Conservation (phyloP, 176 grass and related monocot genomes). For the Oryza meyeriana region DNA sequence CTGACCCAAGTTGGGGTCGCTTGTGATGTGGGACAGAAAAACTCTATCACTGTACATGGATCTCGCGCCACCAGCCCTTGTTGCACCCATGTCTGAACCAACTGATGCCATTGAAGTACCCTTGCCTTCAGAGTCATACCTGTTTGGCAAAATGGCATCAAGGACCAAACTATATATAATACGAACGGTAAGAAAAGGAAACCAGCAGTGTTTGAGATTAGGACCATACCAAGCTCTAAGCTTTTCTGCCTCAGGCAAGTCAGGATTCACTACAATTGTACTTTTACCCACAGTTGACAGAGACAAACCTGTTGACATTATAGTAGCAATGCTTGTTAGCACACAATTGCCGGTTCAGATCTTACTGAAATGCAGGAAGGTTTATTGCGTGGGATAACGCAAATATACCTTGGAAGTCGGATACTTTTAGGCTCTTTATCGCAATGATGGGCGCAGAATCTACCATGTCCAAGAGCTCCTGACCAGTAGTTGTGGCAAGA, state of each 20-base stretch:
- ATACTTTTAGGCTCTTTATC: constrained; percentile 80
- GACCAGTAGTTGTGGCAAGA: constrained; percentile 81
- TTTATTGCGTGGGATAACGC: neutral
- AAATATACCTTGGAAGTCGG: constrained; percentile 77
- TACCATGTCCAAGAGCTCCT: constrained; percentile 84
- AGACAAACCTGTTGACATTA: constrained; percentile 62
- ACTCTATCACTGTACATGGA: constrained; percentile 94
- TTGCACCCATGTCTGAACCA: constrained; percentile 54
- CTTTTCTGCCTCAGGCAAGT: constrained; percentile 62
- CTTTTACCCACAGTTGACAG: constrained; percentile 80
- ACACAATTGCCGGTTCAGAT: neutral
- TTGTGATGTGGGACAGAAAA: constrained; percentile 74
- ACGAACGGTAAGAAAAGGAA: neutral
- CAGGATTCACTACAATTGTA: constrained; percentile 61
- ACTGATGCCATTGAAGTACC: constrained; percentile 58
- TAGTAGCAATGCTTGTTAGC: neutral
- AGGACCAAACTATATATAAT: neutral
- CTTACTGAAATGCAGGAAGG: neutral
- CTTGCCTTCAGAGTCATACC: constrained; percentile 94
- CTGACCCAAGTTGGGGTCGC: constrained; percentile 71
- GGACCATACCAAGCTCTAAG: constrained; percentile 60
- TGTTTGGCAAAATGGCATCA: constrained; percentile 26
- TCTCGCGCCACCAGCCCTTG: constrained; percentile 48
- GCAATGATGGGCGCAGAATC: constrained; percentile 66
- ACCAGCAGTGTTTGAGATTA: neutral